Conservation (phyloP, 306 rosid genomes). For the Oxytropis ochrocephala region DNA sequence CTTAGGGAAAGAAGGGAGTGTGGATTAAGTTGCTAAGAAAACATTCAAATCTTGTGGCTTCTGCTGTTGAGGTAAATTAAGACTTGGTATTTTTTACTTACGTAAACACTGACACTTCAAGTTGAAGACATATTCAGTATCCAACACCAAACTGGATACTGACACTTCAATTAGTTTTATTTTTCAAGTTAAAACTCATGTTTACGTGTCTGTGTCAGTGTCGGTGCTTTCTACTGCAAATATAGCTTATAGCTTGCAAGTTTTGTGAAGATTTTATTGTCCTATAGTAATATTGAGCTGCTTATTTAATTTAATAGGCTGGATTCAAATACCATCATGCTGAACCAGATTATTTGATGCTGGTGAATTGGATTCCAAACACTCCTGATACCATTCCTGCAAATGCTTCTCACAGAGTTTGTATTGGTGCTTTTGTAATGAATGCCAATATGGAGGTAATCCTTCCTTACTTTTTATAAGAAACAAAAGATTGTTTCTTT, state of each 20-base stretch:
- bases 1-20: conserved; percentile 71
- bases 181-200: no score
- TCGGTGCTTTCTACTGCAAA: neutral
- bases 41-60: conserved; percentile 51
- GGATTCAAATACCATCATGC: conserved; percentile 91
- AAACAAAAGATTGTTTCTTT: no score
- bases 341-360: conserved; percentile 77
- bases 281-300: neutral
- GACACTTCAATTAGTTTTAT: no score
- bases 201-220: no score
- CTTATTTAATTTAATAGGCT: conserved; percentile 41
- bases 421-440: conserved; percentile 75
- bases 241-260: neutral
- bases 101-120: no score
- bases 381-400: conserved; percentile 60
- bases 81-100: no score
- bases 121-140: no score
- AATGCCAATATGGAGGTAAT: conserved; percentile 55
- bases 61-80: conserved; percentile 52
- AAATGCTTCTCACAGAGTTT: conserved; percentile 83
- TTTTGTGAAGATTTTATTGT: neutral
- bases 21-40: conserved; percentile 71
- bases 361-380: conserved; percentile 67
- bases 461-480: neutral
- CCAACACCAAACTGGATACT: no score